Evolutionary conservation across 495 filamentous ascomycete species (phyloP).

Genomic region (Cercophora samala): DNA sequence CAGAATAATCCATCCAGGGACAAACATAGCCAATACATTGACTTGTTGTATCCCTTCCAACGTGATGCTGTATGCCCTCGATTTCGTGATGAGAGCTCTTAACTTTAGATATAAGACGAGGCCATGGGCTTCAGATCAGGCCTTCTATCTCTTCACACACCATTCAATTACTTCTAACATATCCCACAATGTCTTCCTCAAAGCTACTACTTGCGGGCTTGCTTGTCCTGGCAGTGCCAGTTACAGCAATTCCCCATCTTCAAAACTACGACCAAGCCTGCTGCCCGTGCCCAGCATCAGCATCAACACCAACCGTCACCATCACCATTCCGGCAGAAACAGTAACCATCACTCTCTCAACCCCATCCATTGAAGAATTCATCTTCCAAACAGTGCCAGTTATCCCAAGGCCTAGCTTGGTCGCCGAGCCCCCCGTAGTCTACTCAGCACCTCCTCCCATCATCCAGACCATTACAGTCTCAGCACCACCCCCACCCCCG

Average conservation of each 20-base stretch:
- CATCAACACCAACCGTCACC: conserved; percentile 13
- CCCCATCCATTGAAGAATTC: neutral
- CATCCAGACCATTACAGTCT: neutral
- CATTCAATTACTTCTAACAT: neutral
- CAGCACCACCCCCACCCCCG: neutral
- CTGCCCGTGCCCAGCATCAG: conserved; percentile 8
- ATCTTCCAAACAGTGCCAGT: neutral
- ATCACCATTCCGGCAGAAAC: neutral
- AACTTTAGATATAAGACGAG: neutral
- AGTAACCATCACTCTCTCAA: neutral
- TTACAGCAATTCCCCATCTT: neutral
- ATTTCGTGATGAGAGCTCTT: neutral
- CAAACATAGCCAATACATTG: neutral
- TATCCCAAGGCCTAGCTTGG: neutral
- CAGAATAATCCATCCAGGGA: neutral
- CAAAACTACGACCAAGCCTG: neutral
- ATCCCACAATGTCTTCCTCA: neutral
- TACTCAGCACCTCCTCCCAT: neutral
- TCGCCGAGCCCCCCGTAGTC: neutral
- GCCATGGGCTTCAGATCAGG: neutral
- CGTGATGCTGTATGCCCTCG: neutral
- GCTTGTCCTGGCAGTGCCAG: neutral
- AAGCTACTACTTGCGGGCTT: neutral
- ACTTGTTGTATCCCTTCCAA: neutral
- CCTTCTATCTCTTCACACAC: neutral